Evolutionary conservation across 129 eudicot genomes (phyloP), one percentile per base, ranked within the genome.

Genomic region (Deinandra increscens): DNA sequence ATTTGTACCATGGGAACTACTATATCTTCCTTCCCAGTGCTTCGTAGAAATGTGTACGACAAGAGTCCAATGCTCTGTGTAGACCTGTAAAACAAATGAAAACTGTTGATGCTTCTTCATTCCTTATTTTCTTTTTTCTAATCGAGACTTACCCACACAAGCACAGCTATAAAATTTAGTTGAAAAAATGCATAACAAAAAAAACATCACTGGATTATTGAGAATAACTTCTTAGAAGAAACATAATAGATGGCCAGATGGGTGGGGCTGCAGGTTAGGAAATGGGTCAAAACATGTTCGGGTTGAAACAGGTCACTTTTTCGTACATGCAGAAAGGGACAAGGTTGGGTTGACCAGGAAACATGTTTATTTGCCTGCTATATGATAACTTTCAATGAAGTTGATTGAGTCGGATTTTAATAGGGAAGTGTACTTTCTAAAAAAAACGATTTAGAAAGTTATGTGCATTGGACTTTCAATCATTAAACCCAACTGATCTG

Each of bases 11-110:
- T 89, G 59, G 98, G 98, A 80, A 92, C 98, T 19, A 92, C 88
- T 63, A 92, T 92, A 84, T 92, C 98, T 89, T 92, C 98, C 76
- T 86, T 88, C 9, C 96, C 91, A 18, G 96, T 92, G 73, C 70
- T 74, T 79, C 85, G 74, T 80, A 92, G 78, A 74, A 88, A 92
- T 26, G 98, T 92, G 76, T 92, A 92, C 60, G 98, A 88, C 70
- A 92, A 81, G 65, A 92, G 80, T 53, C 98, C 98, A 79, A 92
- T 86, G 80, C 91, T 92, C 66, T 92, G 96, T 31, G 96, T 86
- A 46, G 87, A 68, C 79, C 98, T 92, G 72, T 50, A 80, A 73
- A 14, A 61, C 54, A 44, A 33, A 15, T 64, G 37, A 50, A 10
- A 15, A 66, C 59, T 33, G 4, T 59, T 58, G 39, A 43, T 22